Evolutionary conservation across 306 rosid genomes (phyloP).

Genomic region (Gastrolobium villosum): DNA sequence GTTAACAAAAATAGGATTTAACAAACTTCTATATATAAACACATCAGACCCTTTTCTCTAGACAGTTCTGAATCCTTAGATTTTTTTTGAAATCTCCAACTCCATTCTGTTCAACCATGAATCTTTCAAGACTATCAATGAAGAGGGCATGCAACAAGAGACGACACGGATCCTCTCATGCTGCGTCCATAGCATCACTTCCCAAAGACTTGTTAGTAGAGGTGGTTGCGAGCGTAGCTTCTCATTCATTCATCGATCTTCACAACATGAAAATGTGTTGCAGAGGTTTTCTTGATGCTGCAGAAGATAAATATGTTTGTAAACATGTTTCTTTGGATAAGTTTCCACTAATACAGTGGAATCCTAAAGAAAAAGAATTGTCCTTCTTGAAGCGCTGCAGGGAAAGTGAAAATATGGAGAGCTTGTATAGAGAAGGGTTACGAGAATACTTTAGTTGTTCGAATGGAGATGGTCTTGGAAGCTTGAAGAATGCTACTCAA

Average conservation of each 20-base stretch:
- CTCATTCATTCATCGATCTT: constrained; percentile 42
- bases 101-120: not conserved
- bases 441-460: not conserved
- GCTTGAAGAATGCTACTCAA: constrained; percentile 3
- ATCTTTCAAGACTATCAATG: not conserved
- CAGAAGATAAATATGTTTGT: not conserved
- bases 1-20: too few relatives aligned
- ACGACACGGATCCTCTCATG: not conserved
- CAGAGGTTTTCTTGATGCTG: constrained; percentile 29
- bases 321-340: constrained; percentile 15
- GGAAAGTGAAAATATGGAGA: constrained; percentile 37
- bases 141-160: not conserved
- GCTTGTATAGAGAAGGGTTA: constrained; percentile 41
- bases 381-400: constrained; percentile 20
- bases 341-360: constrained; percentile 16
- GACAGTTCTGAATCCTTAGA: too few relatives aligned
- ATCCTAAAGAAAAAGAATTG: not conserved
- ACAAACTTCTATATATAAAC: too few relatives aligned
- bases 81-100: too few relatives aligned
- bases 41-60: too few relatives aligned
- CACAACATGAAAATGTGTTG: constrained; percentile 25
- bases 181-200: constrained; percentile 1
- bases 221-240: constrained; percentile 26
- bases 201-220: constrained; percentile 45
- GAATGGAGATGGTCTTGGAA: not conserved